These are phyloP conservation scores for Pterocarpus macrocarpus DNA, from an alignment of 306 rosid species.

Conservation along the genomic window DNA sequence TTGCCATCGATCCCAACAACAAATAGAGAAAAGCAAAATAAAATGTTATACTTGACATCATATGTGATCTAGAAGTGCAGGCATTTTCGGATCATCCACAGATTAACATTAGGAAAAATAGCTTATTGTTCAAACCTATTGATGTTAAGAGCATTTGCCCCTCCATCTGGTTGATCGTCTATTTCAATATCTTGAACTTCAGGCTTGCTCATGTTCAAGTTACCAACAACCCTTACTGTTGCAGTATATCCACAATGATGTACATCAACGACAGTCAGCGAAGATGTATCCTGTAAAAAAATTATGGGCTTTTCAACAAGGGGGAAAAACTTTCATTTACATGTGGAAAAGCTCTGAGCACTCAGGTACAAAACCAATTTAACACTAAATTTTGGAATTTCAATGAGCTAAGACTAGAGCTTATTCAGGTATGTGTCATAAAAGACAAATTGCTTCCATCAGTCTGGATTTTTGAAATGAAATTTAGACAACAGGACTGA, in stretches of 20 bases:
- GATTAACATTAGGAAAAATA: neutral
- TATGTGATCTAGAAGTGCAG: slow-evolving; percentile 7
- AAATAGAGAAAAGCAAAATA: neutral
- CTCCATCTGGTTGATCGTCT: slow-evolving; percentile 91
- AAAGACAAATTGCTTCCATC: slow-evolving; percentile 3
- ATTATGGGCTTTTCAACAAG: neutral
- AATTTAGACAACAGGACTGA: slow-evolving; percentile 1
- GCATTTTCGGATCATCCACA: slow-evolving; percentile 15
- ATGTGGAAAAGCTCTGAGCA: neutral
- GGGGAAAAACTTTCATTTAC: neutral
- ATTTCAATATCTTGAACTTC: slow-evolving; percentile 70
- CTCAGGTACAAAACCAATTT: neutral
- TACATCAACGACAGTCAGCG: slow-evolving; percentile 71
- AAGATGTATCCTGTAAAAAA: slow-evolving; percentile 78
- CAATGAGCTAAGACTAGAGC: slow-evolving; percentile 3
- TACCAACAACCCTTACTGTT: slow-evolving; percentile 75
- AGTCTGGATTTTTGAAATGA: neutral
- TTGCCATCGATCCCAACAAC: neutral
- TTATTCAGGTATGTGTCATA: neutral
- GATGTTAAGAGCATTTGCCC: slow-evolving; percentile 88
- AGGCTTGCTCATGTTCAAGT: slow-evolving; percentile 61
- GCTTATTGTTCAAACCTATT: slow-evolving; percentile 75
- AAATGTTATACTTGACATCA: neutral
- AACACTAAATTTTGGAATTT: slow-evolving; percentile 13
- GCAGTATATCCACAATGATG: slow-evolving; percentile 91